Base-by-base conservation (phyloP, 805 yeast genomes). In the Metschnikowia lunata region DNA sequence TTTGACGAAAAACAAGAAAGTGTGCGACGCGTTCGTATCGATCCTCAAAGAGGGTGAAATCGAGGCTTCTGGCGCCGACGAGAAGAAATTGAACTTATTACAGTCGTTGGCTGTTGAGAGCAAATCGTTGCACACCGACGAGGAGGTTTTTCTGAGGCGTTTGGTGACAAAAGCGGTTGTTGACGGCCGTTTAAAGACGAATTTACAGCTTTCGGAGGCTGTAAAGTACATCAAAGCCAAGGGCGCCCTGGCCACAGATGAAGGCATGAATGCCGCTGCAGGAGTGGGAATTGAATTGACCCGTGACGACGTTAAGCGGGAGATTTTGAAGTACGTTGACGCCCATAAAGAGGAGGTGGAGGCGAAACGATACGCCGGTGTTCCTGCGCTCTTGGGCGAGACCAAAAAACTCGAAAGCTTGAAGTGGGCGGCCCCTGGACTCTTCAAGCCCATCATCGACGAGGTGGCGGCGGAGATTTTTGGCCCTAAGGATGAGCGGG, bases 401-500 rank as follows among this genome's bases (percentile, higher is more conserved):
- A 79, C 87, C 49, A 88, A 87, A 74, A 77, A 74, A 52, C 59
- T 88, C 36, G 83, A 88, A 4, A 79, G 71, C 14, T 75, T 93
- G 64, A 88, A 87, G 67, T 93, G 97, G 96, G 98, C 98, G 8
- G 77, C 85, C 38, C 95, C 97, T 31, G 78, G 82, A 40, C 71
- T 79, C 43, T 87, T 93, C 71, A 93, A 93, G 67, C 95, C 96
- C 11, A 75, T 80, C 23, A 84, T 93, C 54, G 99, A 93, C 62
- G 80, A 75, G 35, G 79, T 85, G 57, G 69, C 89, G n/a, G 64
- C 85, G 48, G 79, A 69, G 34, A 65, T 83, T 11, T 69, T 90
- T 46, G 99, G 99, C 32, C 98, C 98, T 42, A 91, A 91, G 65
- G 99, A 93, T 62, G 98, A 90, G 61, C 81, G 98, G 52, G 99